Evolutionary conservation across 257 asterid species (phyloP).

Genomic region (Petrea volubilis): DNA sequence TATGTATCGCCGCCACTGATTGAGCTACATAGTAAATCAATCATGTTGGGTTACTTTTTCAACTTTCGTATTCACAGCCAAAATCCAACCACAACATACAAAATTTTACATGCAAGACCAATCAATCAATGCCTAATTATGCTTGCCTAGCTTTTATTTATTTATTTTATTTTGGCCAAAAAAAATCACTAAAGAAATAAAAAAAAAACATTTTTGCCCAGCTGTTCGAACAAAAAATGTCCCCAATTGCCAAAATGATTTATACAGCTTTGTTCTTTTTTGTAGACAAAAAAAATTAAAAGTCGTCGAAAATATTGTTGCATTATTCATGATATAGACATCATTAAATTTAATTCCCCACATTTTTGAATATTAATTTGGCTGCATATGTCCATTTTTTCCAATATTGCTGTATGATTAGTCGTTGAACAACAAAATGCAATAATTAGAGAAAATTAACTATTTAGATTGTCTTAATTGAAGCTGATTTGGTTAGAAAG

Average conservation of each 20-base stretch:
- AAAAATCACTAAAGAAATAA: no score
- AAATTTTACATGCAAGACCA: conserved; percentile 12
- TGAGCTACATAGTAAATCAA: no score
- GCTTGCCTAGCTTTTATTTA: conserved; percentile 10
- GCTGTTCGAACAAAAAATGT: conserved; percentile 26
- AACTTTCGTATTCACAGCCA: not conserved
- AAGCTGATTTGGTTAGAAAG: not conserved
- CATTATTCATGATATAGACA: conserved; percentile 24
- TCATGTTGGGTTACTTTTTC: not conserved
- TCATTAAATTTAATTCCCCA: not conserved
- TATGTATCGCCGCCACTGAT: no score
- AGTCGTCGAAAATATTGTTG: conserved; percentile 7
- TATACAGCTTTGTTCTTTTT: not conserved
- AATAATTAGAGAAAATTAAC: conserved; percentile 24
- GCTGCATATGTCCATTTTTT: conserved; percentile 5
- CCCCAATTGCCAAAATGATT: conserved; percentile 2
- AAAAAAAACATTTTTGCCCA: conserved; percentile 22
- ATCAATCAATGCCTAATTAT: conserved; percentile 36
- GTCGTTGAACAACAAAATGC: conserved; percentile 11
- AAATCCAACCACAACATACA: conserved; percentile 29
- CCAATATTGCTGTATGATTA: conserved; percentile 19
- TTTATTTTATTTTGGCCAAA: not conserved
- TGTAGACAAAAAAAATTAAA: not conserved
- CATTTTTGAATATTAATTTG: conserved; percentile 25
- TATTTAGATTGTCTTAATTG: conserved; percentile 10